Conservation (phyloP, 1,139 yeast genomes). For the Suhomyces bokatorum region DNA sequence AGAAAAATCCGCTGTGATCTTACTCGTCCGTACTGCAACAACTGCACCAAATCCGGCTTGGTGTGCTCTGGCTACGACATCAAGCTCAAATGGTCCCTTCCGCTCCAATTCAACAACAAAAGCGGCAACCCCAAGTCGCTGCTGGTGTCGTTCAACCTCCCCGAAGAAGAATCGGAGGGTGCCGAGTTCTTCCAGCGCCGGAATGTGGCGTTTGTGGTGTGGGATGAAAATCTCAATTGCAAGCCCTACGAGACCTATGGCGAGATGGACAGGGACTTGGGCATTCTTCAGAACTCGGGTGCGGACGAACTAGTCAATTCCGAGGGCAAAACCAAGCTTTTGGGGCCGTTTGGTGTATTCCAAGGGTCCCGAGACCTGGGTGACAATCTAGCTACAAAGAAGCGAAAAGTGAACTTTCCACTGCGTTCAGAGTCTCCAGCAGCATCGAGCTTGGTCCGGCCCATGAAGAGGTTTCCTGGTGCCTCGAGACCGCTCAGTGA, state of each 20-base stretch:
- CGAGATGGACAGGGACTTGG: conserved; percentile 76
- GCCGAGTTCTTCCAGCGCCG: conserved; percentile 64
- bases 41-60: conserved; percentile 49
- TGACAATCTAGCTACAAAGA: neutral
- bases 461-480: neutral
- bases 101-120: conserved; percentile 46
- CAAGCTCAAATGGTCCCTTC: conserved; percentile 73
- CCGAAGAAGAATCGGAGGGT: conserved; percentile 24
- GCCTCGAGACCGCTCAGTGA: conserved; percentile 1
- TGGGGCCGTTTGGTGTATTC: conserved; percentile 88
- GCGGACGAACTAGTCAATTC: conserved; percentile 32
- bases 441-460: neutral
- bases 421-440: neutral
- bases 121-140: conserved; percentile 29
- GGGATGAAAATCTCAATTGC: conserved; percentile 40
- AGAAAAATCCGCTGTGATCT: conserved; percentile 53
- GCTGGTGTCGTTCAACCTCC: conserved; percentile 27
- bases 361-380: conserved; percentile 9
- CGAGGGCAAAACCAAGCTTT: conserved; percentile 52
- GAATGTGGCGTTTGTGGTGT: conserved; percentile 72
- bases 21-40: conserved; percentile 42
- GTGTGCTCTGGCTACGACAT: conserved; percentile 83
- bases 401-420: neutral
- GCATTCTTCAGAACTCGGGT: conserved; percentile 57
- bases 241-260: conserved; percentile 69